Evolutionary conservation across 2,329 filamentous ascomycete species (phyloP).

Genomic region (Amylocarpus encephaloides): DNA sequence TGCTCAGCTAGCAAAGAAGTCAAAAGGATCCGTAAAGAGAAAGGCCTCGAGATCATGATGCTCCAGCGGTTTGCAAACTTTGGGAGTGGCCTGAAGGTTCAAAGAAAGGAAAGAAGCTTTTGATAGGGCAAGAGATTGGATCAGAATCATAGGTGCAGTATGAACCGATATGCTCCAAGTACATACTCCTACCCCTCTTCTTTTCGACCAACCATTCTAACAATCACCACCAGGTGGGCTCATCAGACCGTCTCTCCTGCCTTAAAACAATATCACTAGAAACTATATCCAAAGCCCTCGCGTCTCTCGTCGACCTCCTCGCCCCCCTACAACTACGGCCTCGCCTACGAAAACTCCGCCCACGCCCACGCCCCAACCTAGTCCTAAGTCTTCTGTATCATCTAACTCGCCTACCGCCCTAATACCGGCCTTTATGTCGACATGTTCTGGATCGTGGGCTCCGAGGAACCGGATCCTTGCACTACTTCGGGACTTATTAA

Average conservation of each 20-base stretch:
- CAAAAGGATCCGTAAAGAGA: slow-evolving; percentile 45
- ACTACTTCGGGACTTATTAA: slow-evolving; percentile 55
- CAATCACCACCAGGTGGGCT: slow-evolving; percentile 41
- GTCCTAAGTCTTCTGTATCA: slow-evolving; percentile 64
- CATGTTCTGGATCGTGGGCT: slow-evolving; percentile 68
- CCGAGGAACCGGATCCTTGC: slow-evolving; percentile 67
- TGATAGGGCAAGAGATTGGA: slow-evolving; percentile 57
- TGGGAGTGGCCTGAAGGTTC: slow-evolving; percentile 63
- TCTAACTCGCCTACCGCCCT: slow-evolving; percentile 51
- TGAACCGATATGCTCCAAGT: slow-evolving; percentile 68
- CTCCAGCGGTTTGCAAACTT: slow-evolving; percentile 73
- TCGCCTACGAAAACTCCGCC: slow-evolving; percentile 82
- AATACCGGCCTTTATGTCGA: slow-evolving; percentile 73
- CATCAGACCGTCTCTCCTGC: slow-evolving; percentile 55
- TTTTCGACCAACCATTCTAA: neutral
- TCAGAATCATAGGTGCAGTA: slow-evolving; percentile 62
- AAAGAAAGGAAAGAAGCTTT: slow-evolving; percentile 56
- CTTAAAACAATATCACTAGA: slow-evolving; percentile 39
- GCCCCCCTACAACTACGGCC: slow-evolving; percentile 47
- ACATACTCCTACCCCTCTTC: slow-evolving; percentile 18
- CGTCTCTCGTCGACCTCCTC: slow-evolving; percentile 56
- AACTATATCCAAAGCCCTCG: slow-evolving; percentile 54
- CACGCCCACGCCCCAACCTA: slow-evolving; percentile 61
- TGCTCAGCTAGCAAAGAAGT: slow-evolving; percentile 49
- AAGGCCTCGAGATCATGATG: slow-evolving; percentile 58